Conservation (phyloP, 805 yeast species). For the Ogataea neopini region DNA sequence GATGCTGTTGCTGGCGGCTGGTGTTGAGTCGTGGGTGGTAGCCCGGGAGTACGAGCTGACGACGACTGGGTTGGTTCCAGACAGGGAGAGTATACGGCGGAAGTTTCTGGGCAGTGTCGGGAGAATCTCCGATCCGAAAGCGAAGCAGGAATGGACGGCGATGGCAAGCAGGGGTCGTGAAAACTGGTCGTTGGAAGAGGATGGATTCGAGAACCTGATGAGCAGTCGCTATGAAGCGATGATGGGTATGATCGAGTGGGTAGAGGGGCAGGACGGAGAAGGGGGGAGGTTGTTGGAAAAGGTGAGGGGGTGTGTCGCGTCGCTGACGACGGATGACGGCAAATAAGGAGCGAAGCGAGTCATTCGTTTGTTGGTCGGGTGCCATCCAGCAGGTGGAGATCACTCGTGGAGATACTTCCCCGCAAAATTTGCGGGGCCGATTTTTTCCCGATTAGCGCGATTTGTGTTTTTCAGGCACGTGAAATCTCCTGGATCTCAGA, state of each 20-base stretch:
- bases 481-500: too few relatives aligned
- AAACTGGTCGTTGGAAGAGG: constrained; percentile 43
- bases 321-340: too few relatives aligned
- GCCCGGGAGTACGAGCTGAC: constrained; percentile 81
- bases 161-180: constrained; percentile 40
- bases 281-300: constrained; percentile 49
- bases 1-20: constrained; percentile 60
- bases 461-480: too few relatives aligned
- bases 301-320: constrained; percentile 13
- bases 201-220: constrained; percentile 61
- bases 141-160: constrained; percentile 25
- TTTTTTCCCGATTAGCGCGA: too few relatives aligned
- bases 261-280: constrained; percentile 50
- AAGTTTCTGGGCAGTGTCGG: constrained; percentile 36
- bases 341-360: too few relatives aligned
- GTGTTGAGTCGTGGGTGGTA: constrained; percentile 64
- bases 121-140: constrained; percentile 23
- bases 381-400: background rate
- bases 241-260: constrained; percentile 58
- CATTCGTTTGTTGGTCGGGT: background rate
- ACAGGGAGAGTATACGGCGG: constrained; percentile 40
- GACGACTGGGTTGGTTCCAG: constrained; percentile 58
- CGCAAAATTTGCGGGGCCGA: constrained; percentile 26
- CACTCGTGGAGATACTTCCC: background rate
- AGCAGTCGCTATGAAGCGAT: constrained; percentile 70